These are phyloP conservation scores for Pestalotiopsis sp. DNA, from an alignment of 2,329 filamentous ascomycete genomes.

Conservation along the genomic window DNA sequence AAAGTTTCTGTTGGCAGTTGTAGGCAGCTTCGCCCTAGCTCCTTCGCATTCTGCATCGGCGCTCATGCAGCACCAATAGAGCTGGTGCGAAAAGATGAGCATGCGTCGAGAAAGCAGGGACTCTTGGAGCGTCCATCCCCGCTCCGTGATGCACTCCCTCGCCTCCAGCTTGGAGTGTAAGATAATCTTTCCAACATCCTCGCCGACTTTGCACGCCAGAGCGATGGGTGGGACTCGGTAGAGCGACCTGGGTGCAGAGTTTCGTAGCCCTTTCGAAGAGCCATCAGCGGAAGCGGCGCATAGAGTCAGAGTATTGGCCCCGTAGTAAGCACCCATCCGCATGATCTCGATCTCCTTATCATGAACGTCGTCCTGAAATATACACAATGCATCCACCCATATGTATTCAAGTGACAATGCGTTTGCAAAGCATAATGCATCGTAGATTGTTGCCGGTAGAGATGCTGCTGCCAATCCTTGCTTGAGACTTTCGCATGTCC, in stretches of 20 bases:
- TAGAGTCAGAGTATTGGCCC: background rate
- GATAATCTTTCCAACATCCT: background rate
- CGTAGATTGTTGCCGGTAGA: background rate
- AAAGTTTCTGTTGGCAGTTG: constrained; percentile 15
- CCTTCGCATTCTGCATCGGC: constrained; percentile 22
- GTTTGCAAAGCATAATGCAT: background rate
- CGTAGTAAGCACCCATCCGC: background rate
- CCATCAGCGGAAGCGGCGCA: background rate
- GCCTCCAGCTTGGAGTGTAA: background rate
- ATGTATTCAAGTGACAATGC: background rate
- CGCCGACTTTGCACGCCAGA: background rate
- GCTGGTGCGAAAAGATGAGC: constrained; percentile 21
- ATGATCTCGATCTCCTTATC: background rate
- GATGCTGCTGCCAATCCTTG: background rate
- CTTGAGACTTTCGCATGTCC: background rate
- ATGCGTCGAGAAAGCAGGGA: constrained; percentile 21
- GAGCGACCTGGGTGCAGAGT: background rate
- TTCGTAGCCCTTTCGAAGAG: background rate
- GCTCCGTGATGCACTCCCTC: constrained; percentile 16
- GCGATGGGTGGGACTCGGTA: background rate
- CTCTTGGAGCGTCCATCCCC: constrained; percentile 26
- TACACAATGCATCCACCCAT: constrained; percentile 8
- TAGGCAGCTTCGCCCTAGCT: background rate
- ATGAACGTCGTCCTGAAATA: background rate
- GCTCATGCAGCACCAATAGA: constrained; percentile 21